Evolutionary conservation across 202 grass and related monocot genomes (phyloP).

Genomic region (Carex arenaria): DNA sequence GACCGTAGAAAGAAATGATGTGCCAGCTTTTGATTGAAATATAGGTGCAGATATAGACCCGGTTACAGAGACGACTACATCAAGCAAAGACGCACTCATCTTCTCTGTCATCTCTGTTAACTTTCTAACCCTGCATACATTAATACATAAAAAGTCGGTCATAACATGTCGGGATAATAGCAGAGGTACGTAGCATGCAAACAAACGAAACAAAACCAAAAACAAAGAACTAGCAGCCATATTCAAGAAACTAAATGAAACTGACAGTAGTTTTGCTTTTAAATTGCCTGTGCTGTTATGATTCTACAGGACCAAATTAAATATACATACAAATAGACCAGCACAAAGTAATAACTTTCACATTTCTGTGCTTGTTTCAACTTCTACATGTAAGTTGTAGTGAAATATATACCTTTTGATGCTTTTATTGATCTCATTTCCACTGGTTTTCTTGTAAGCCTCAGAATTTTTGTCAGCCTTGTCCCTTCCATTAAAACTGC

Average conservation of each 20-base stretch:
- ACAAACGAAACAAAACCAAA: not conserved
- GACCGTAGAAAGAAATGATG: slow-evolving; percentile 38
- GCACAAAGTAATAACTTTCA: not conserved
- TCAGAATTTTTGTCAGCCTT: slow-evolving; percentile 2
- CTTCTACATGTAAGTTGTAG: not conserved
- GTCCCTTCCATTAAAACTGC: slow-evolving; percentile 6
- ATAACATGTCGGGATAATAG: not conserved
- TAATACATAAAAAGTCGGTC: not conserved
- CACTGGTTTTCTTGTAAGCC: no score
- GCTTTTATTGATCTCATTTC: slow-evolving; percentile 52
- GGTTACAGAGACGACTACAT: slow-evolving; percentile 57
- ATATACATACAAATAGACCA: not conserved
- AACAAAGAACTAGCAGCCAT: not conserved
- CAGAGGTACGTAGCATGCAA: not conserved
- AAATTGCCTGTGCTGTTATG: not conserved
- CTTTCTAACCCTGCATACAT: slow-evolving; percentile 60
- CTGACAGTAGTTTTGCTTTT: not conserved
- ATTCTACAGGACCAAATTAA: not conserved
- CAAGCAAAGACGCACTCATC: slow-evolving; percentile 76
- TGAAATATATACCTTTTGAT: slow-evolving; percentile 62
- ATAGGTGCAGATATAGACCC: slow-evolving; percentile 67
- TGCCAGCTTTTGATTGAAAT: slow-evolving; percentile 61
- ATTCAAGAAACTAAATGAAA: no score
- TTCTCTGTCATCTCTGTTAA: slow-evolving; percentile 91
- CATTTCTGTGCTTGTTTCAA: not conserved